Conservation (phyloP, 371 early-diverging fungal genomes). For the Circinella minor region DNA sequence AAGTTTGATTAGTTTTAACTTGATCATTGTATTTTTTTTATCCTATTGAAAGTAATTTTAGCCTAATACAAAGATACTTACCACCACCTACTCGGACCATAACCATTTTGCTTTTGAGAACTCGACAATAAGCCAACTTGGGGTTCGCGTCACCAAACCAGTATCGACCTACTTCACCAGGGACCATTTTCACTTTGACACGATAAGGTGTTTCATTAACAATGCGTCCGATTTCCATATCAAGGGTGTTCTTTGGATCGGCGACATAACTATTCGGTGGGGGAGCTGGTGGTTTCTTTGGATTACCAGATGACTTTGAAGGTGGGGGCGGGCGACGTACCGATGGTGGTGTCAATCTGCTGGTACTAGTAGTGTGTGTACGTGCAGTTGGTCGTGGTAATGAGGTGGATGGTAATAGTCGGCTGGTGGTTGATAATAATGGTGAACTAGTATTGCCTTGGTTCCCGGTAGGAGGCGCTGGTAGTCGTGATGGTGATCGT, state of each 20-base stretch:
- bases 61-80: too few species aligned
- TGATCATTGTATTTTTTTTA: too few species aligned
- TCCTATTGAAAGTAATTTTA: too few species aligned
- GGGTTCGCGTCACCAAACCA: slow-evolving; percentile 76
- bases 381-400: slow-evolving; percentile 13
- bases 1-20: too few species aligned
- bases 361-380: neutral
- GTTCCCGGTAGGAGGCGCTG: slow-evolving; percentile 14
- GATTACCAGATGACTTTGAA: slow-evolving; percentile 36
- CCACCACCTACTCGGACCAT: slow-evolving; percentile 84
- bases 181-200: slow-evolving; percentile 56
- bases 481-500: slow-evolving; percentile 20
- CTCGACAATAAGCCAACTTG: slow-evolving; percentile 75
- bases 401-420: slow-evolving; percentile 23
- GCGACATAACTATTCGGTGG: slow-evolving; percentile 59
- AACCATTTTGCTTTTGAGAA: slow-evolving; percentile 69
- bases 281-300: slow-evolving; percentile 16
- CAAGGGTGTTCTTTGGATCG: slow-evolving; percentile 66
- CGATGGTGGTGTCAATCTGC: slow-evolving; percentile 8
- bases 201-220: slow-evolving; percentile 63
- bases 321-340: slow-evolving; percentile 20
- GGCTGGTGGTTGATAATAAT: slow-evolving; percentile 13
- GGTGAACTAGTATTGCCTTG: slow-evolving; percentile 12
- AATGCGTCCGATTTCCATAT: slow-evolving; percentile 74
- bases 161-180: slow-evolving; percentile 70